These are phyloP conservation scores for Gaillardinia entomophila DNA, from an alignment of 805 yeast species.

Conservation along the genomic window DNA sequence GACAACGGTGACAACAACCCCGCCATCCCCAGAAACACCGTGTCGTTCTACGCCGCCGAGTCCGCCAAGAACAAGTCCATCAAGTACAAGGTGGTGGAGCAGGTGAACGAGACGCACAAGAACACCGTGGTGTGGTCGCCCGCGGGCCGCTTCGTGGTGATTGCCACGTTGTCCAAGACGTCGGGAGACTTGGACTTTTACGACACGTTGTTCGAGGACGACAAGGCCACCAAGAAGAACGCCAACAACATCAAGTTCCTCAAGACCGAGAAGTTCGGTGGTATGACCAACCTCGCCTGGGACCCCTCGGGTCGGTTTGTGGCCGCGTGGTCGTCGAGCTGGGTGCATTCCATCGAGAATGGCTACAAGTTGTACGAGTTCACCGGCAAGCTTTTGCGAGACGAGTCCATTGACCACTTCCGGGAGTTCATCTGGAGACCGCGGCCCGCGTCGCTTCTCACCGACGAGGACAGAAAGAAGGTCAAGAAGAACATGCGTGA, in stretches of 20 bases:
- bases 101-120: constrained; percentile 54
- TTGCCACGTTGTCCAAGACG: constrained; percentile 43
- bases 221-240: constrained; percentile 31
- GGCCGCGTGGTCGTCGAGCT: constrained; percentile 80
- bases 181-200: constrained; percentile 75
- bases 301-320: constrained; percentile 93
- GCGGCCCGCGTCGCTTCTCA: constrained; percentile 76
- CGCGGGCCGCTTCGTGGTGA: constrained; percentile 75
- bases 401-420: constrained; percentile 76
- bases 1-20: constrained; percentile 55
- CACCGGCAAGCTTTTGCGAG: constrained; percentile 71
- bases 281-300: constrained; percentile 84
- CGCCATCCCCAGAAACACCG: constrained; percentile 58
- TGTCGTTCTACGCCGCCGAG: constrained; percentile 83
- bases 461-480: constrained; percentile 78
- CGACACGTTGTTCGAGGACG: constrained; percentile 82
- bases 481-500: constrained; percentile 85
- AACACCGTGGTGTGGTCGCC: constrained; percentile 87
- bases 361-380: constrained; percentile 87
- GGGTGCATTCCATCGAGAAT: constrained; percentile 81
- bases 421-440: constrained; percentile 96
- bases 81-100: constrained; percentile 55
- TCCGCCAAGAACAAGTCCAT: constrained; percentile 39
- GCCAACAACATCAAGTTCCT: constrained; percentile 55
- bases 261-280: constrained; percentile 59